Evolutionary conservation across 306 rosid genomes (phyloP), one percentile per base, ranked within the genome.

Genomic region (Cucumis hystrix): DNA sequence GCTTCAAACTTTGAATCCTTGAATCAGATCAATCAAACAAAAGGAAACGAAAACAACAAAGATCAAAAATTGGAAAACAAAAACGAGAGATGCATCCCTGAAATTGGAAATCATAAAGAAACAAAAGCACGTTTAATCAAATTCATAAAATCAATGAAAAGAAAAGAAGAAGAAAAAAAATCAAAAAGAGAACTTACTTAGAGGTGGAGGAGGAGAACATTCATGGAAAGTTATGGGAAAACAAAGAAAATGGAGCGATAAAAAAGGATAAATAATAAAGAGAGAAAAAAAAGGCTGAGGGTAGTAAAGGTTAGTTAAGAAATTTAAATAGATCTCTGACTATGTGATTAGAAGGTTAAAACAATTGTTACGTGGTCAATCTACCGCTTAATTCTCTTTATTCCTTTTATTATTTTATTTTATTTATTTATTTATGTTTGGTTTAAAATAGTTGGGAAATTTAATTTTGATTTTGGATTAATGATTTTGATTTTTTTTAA

Each of bases 261-360:
- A 30, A 35, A 30, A 12, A 62, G 15, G 54, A 14, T 14, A 47
- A 49, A 49, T 12, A 49, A 49, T n/a, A 35, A 71, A 37, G 23
- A 37, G 49, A 21, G 64, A 74, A 65, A 74, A 21, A 37, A 62
- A 12, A 62, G 15, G 54, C 37, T 4, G 35, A 75, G 54, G 35
- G 37, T 20, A 37, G 78, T 75, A 56, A 75, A 12, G 16, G 79
- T n/a, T 63, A 4, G 79, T 75, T 75, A 75, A 47, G 79, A 75
- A 66, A 40, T 59, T 75, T 75, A 75, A 75, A 37, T 17, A 75
- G 79, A 58, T 58, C 56, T 39, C 40, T 56, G 69, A 75, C 68
- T 58, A 3, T 13, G 68, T 28, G 59, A 49, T 71, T 49, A 75
- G 20, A 39, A 75, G 66, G 64, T 37, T 57, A 59, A 59, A 75